Evolutionary conservation across 192 early-diverging fungal species (phyloP), one percentile per base, ranked within the genome.

Genomic region (Lobosporangium transversale): DNA sequence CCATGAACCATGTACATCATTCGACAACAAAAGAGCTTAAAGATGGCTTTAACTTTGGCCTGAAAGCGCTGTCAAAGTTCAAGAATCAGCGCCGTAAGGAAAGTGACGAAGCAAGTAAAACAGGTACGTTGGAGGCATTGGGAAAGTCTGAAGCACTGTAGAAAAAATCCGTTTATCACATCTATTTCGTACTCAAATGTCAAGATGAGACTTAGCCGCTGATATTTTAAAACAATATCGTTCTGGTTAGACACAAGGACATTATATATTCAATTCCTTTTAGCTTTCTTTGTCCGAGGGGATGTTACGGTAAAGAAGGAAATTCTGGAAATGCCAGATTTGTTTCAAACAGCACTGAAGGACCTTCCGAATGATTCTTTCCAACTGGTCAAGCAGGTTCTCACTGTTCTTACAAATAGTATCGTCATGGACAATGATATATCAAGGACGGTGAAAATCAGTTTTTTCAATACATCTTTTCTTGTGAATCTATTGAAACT

Each of bases 271-370:
- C 81, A 85, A 35, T 94, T 93, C 55, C 62, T 94, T n/a, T 71
- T 93, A n/a, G 84, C 89, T 23, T 95, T 95, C 60, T 81, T 95
- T n/a, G 82, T 80, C 45, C 81, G 84, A 26, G 91, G 91, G 8
- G 90, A 94, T 78, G 66, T 81, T 8, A 73, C 62, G 29, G 66
- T 91, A n/a, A 95, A 93, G 70, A 88, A 88, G 52, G 80, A 87
- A 24, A 40, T 94, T 15, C 58, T 95, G 37, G 90, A 91, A 68
- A 82, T 86, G n/a, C 93, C 93, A 44, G 87, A 93, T 59, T 66
- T 92, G 26, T 60, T 91, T 15, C 83, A 85, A 37, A 36, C 64
- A n/a, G 85, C 94, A 6, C 88, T 94, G 63, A 89, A 89, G 40
- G 92, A 88, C 20, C 53, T 92, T 11, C 59, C 62, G 15, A 84